Evolutionary conservation across 2,329 filamentous ascomycete species (phyloP).

Genomic region (Aspergillus flavus): DNA sequence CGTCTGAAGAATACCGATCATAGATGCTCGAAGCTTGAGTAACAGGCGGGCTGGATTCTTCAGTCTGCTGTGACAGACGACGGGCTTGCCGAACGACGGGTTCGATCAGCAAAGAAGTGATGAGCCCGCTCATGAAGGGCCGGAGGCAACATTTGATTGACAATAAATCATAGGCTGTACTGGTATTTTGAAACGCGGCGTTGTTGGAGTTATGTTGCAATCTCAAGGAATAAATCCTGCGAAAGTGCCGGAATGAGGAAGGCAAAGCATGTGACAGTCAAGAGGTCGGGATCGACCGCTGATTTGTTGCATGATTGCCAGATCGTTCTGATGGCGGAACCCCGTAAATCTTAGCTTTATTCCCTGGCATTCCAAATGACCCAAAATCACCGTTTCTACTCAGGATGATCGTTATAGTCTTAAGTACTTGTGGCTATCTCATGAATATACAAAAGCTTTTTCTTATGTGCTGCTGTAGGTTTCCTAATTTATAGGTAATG

Average conservation of each 20-base stretch:
- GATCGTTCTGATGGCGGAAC: background rate
- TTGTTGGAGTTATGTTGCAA: background rate
- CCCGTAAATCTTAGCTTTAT: background rate
- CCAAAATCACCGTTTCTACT: too few species aligned
- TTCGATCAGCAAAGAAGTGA: conserved; percentile 48
- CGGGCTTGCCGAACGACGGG: conserved; percentile 47
- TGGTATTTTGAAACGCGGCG: background rate
- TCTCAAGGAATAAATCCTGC: background rate
- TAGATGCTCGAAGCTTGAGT: conserved; percentile 25
- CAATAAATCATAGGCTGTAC: conserved; percentile 4
- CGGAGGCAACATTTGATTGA: conserved; percentile 20
- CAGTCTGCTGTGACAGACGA: conserved; percentile 37
- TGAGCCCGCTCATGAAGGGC: conserved; percentile 48
- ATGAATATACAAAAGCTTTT: background rate
- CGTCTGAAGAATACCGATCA: conserved; percentile 23
- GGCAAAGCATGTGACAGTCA: conserved; percentile 18
- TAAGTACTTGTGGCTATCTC: background rate
- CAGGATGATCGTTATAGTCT: background rate
- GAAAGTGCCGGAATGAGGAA: conserved; percentile 16
- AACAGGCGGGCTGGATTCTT: conserved; percentile 23
- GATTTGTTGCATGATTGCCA: conserved; percentile 21
- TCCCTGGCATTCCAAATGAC: background rate
- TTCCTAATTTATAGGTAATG: background rate
- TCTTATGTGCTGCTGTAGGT: background rate
- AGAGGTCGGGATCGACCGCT: conserved; percentile 5